These are phyloP conservation scores for Phytophthora sojae DNA, from an alignment of 352 stramenopile species.

Conservation along the genomic window DNA sequence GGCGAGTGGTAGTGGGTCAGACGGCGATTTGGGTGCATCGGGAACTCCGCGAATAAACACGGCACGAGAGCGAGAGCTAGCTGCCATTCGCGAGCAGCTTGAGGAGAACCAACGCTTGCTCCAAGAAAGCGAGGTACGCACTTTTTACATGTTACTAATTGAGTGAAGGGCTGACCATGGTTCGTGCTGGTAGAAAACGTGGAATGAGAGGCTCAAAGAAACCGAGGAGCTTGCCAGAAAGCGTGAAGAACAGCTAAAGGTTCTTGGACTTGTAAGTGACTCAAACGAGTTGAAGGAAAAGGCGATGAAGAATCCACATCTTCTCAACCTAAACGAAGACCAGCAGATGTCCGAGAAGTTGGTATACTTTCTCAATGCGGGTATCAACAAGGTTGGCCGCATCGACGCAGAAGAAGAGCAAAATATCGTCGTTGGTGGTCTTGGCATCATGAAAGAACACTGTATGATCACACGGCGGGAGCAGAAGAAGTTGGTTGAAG, in stretches of 20 bases:
- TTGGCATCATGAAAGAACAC: slow-evolving; percentile 84
- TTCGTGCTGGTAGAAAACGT: slow-evolving; percentile 64
- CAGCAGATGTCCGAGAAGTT: slow-evolving; percentile 88
- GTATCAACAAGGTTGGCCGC: slow-evolving; percentile 70
- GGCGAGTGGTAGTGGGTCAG: slow-evolving; percentile 13
- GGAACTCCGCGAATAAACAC: slow-evolving; percentile 42
- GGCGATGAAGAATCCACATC: slow-evolving; percentile 70
- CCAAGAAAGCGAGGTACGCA: slow-evolving; percentile 71
- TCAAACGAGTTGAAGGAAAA: slow-evolving; percentile 66
- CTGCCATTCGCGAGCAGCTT: slow-evolving; percentile 72
- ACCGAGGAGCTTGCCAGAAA: slow-evolving; percentile 84
- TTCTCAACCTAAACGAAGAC: slow-evolving; percentile 91
- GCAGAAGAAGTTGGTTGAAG: slow-evolving; percentile 1
- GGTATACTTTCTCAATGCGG: slow-evolving; percentile 75
- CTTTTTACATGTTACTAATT: neutral
- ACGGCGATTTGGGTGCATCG: slow-evolving; percentile 34
- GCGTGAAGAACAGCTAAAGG: slow-evolving; percentile 82
- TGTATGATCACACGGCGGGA: slow-evolving; percentile 50
- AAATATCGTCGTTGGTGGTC: slow-evolving; percentile 79
- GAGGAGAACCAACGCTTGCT: slow-evolving; percentile 82
- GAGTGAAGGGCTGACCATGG: neutral
- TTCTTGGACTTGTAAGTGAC: slow-evolving; percentile 68
- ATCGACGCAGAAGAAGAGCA: slow-evolving; percentile 71
- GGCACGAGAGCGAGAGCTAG: slow-evolving; percentile 64
- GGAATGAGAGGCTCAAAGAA: slow-evolving; percentile 80